Conservation (phyloP, 768 basidiomycete genomes). For the Megacollybia marginata region DNA sequence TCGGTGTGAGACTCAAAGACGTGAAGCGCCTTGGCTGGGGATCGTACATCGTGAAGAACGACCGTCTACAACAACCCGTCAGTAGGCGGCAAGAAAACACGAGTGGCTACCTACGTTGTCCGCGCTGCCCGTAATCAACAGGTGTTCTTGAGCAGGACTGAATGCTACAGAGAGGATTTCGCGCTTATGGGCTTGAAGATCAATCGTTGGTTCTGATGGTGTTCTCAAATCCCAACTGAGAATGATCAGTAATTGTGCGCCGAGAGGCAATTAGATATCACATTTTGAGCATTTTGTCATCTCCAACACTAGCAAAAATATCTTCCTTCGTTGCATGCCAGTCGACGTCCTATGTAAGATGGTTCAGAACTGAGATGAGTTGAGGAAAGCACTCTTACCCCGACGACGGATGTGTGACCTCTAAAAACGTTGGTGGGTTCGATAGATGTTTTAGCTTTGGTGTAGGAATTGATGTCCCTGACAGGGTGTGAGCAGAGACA, state of each 20-base stretch:
- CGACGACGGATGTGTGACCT: conserved; percentile 89
- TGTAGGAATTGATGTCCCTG: conserved; percentile 91
- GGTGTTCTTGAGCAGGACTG: conserved; percentile 71
- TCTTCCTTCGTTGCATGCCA: conserved; percentile 84
- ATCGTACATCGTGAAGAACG: conserved; percentile 80
- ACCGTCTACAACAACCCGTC: conserved; percentile 58
- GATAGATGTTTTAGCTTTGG: conserved; percentile 68
- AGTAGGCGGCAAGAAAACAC: not conserved
- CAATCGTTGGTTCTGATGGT: conserved; percentile 55
- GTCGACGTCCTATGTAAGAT: conserved; percentile 73
- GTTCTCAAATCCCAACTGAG: conserved; percentile 89
- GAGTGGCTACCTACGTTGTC: conserved; percentile 63
- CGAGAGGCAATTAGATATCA: conserved; percentile 29
- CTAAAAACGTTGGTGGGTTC: conserved; percentile 80
- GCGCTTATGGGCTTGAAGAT: conserved; percentile 80
- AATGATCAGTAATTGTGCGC: conserved; percentile 3
- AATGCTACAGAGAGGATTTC: conserved; percentile 91
- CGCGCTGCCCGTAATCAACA: conserved; percentile 86
- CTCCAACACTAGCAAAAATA: conserved; percentile 90
- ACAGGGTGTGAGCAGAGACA: conserved; percentile 1
- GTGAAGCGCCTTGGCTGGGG: conserved; percentile 71
- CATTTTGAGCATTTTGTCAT: conserved; percentile 93
- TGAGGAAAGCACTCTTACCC: conserved; percentile 46
- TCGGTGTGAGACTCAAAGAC: conserved; percentile 90
- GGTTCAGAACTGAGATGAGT: not conserved